A percentile compares a stretch with the other conserved stretches of the same genome.
These are phyloP conservation scores for Populus nigra DNA, from an alignment of 345 rosid genomes.

Conservation along the genomic window DNA sequence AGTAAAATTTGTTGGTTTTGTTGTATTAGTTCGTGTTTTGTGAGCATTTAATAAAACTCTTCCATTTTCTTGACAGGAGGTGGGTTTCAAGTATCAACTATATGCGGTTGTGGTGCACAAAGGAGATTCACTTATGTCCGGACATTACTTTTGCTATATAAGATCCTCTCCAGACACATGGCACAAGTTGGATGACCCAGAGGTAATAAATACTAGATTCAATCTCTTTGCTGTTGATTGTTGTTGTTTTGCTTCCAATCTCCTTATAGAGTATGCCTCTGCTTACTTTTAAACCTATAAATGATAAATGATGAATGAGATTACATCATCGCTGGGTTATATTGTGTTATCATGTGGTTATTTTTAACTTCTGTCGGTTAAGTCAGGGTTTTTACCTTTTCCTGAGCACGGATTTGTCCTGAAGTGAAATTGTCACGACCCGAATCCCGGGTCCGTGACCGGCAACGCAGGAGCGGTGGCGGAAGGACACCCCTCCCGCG, in stretches of 20 bases:
- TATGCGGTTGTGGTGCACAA: conserved; percentile 78
- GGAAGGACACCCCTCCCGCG: too few relatives aligned
- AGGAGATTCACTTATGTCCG: conserved; percentile 53
- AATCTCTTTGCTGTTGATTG: background rate
- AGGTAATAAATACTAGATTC: conserved; percentile 38
- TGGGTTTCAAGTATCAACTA: conserved; percentile 52
- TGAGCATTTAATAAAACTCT: background rate
- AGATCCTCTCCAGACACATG: conserved; percentile 66
- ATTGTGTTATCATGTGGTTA: background rate
- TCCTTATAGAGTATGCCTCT: background rate
- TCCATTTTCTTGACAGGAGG: conserved; percentile 34
- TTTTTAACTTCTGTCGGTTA: background rate
- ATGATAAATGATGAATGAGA: background rate
- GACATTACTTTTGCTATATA: conserved; percentile 70
- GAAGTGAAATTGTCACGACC: background rate
- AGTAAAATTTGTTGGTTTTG: background rate
- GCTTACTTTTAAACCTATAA: background rate
- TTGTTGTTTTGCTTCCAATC: background rate
- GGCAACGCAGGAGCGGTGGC: too few relatives aligned
- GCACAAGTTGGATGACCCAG: conserved; percentile 64
- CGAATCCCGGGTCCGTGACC: too few relatives aligned
- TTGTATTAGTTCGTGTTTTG: background rate
- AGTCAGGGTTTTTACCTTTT: background rate
- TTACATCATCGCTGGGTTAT: background rate
- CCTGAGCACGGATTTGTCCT: background rate